Evolutionary conservation across 768 basidiomycete species (phyloP).

Genomic region (Chalciporus chontae): DNA sequence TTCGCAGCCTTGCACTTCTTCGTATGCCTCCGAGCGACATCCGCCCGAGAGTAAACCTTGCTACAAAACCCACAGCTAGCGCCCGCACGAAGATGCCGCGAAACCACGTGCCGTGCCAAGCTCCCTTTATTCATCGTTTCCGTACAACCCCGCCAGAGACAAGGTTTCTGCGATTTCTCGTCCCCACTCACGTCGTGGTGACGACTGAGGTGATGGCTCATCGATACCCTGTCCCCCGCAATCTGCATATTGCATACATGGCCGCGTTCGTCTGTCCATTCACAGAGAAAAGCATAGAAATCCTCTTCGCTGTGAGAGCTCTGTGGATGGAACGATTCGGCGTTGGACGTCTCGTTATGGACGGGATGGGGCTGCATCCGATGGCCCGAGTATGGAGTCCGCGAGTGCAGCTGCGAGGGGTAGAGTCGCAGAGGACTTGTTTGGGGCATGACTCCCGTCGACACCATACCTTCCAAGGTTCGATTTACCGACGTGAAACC

Average conservation of each 20-base stretch:
- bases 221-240: constrained; percentile 16
- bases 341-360: background rate
- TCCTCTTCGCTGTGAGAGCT: constrained; percentile 10
- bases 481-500: background rate
- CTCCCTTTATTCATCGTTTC: constrained; percentile 27
- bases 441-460: background rate
- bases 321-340: background rate
- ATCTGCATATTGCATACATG: constrained; percentile 19
- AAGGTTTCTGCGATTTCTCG: constrained; percentile 12
- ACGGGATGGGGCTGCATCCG: background rate
- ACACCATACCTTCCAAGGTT: constrained; percentile 9
- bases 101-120: constrained; percentile 23
- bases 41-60: constrained; percentile 25
- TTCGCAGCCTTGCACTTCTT: constrained; percentile 28
- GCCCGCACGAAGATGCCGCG: constrained; percentile 18
- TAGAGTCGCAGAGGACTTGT: background rate
- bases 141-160: constrained; percentile 22
- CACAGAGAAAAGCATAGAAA: constrained; percentile 6
- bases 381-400: background rate
- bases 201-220: constrained; percentile 22
- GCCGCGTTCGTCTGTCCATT: constrained; percentile 21
- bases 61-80: constrained; percentile 21
- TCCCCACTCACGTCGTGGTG: constrained; percentile 18
- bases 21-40: constrained; percentile 25
- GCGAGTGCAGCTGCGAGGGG: background rate